Percentiles rank a stretch among this genome's conserved stretches.
Conservation (phyloP, 139 green algal genomes). For the Yamagishiella unicocca region DNA sequence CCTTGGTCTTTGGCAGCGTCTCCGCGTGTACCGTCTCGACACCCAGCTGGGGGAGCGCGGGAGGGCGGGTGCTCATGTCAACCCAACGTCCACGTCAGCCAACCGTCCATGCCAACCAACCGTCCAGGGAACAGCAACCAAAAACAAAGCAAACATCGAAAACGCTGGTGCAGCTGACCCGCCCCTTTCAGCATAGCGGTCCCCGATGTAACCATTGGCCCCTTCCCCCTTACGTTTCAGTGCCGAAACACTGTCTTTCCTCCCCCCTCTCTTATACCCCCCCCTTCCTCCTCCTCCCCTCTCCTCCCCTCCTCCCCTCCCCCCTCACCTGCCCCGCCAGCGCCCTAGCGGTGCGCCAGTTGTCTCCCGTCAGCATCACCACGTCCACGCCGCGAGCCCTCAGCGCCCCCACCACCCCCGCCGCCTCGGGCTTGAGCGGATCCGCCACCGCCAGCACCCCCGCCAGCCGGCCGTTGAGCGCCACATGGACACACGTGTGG, state of each 20-base stretch:
- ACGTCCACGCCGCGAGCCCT: slow-evolving; percentile 51
- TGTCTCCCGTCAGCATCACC: slow-evolving; percentile 59
- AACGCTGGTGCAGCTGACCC: too few relatives aligned
- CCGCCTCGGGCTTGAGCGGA: slow-evolving; percentile 92
- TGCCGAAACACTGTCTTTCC: too few relatives aligned
- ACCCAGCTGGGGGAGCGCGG: background rate
- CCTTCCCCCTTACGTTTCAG: too few relatives aligned
- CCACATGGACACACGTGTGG: slow-evolving; percentile 81
- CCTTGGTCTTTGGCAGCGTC: slow-evolving; percentile 86
- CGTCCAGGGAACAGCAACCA: too few relatives aligned
- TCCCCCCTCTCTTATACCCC: too few relatives aligned
- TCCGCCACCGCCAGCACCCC: slow-evolving; percentile 87
- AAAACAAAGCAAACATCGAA: too few relatives aligned
- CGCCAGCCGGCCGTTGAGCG: slow-evolving; percentile 63
- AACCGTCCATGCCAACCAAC: too few relatives aligned
- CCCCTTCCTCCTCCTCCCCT: background rate
- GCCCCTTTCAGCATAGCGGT: too few relatives aligned
- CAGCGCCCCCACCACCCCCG: slow-evolving; percentile 81
- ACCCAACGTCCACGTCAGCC: too few relatives aligned
- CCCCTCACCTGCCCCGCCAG: slow-evolving; percentile 67
- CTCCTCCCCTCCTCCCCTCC: background rate
- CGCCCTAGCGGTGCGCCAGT: slow-evolving; percentile 57
- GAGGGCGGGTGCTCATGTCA: too few relatives aligned
- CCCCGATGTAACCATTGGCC: too few relatives aligned
- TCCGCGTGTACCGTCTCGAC: slow-evolving; percentile 52